Base-by-base conservation (phyloP, 1,284 basidiomycete species). In the Tylopilus orsonianus region DNA sequence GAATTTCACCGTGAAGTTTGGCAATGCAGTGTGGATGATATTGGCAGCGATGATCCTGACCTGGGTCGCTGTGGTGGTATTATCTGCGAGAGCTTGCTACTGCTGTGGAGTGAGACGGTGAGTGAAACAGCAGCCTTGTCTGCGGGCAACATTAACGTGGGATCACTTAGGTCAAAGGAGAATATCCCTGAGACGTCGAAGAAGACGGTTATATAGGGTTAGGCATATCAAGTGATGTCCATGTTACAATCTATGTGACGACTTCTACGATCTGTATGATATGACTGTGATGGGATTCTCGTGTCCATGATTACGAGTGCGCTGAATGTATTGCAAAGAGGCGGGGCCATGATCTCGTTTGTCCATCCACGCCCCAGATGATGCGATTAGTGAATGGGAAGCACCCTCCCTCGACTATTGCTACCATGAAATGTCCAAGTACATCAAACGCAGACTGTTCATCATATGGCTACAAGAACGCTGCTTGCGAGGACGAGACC, bases 21-120 rank as follows among this genome's bases (percentile, higher is more conserved):
- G 87, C n/a, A 80, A 82, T 50, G 86, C 66, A 8, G 75, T 84
- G 5, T 89, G 86, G 86, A 79, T 89, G 80, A 75, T 80, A 22
- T 56, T 87, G 18, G 72, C 63, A 8, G 80, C 77, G 5, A 65
- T 79, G 45, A 53, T 78, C 12, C 60, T 79, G 52, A 75, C 79
- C 2, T 88, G 85, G 83, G 36, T 77, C 4, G 77, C 78, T 0
- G 75, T 87, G 29, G 64, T 86, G 22, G 60, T 80, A 13, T 68
- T 87, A 41, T 80, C 80, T 32, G 77, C 80, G 12, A 73, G 81
- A 24, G 77, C 77, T 10, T 89, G 85, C 58, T 77, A 80, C 50
- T 88, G 86, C 54, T 84, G 82, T 65, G 85, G 86, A 14, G 73
- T 80, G 13, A 61, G 69, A 50, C 71, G 64, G 72, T 71, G 50